Evolutionary conservation across 2,329 filamentous ascomycete species (phyloP).

Genomic region (Claviceps sp.): DNA sequence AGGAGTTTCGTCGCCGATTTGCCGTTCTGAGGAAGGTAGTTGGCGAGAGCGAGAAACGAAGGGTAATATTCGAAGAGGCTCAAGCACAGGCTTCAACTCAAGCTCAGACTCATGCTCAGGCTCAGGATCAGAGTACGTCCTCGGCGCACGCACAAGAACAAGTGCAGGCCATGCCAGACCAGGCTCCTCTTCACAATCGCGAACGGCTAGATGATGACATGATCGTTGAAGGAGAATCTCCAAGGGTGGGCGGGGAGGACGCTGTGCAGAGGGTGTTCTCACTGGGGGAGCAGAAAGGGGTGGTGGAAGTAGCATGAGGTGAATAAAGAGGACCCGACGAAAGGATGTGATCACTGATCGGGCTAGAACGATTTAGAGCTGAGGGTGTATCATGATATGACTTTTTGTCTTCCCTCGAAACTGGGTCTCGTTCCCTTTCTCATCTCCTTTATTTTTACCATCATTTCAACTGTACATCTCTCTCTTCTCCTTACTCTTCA

Average conservation of each 20-base stretch:
- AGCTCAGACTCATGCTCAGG: no score
- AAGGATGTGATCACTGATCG: no score
- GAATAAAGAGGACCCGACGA: background rate
- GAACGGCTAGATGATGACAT: no score
- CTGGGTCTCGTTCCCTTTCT: no score
- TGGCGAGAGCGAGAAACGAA: slow-evolving; percentile 34
- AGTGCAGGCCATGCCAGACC: background rate
- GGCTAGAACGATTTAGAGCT: no score
- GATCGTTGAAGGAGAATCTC: background rate
- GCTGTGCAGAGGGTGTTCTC: background rate
- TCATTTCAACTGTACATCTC: no score
- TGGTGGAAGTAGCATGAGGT: background rate
- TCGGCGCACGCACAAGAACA: background rate
- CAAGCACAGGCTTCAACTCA: background rate
- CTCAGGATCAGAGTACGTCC: background rate
- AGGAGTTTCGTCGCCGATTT: slow-evolving; percentile 47
- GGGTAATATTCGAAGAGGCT: slow-evolving; percentile 15
- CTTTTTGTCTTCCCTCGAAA: no score
- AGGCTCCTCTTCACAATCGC: no score
- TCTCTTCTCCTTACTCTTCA: no score
- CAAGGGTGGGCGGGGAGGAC: background rate
- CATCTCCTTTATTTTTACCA: no score
- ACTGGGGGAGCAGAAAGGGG: background rate
- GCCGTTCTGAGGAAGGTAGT: slow-evolving; percentile 38
- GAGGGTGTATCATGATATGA: no score